Percentiles rank a stretch among this genome's conserved stretches.
These are phyloP conservation scores for Pyracantha coccinea DNA, from an alignment of 331 rosid species.

Conservation along the genomic window DNA sequence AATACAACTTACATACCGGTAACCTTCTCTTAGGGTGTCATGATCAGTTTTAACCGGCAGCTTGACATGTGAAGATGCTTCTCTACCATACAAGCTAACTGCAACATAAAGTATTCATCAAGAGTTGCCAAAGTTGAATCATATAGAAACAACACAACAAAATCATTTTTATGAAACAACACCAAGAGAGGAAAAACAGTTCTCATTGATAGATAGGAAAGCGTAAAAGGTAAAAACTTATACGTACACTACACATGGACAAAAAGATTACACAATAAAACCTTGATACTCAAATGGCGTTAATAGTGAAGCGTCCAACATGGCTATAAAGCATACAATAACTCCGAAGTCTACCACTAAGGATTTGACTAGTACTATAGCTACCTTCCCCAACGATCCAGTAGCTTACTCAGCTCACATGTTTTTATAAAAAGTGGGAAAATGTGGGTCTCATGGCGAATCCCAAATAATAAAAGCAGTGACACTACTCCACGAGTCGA, in stretches of 20 bases:
- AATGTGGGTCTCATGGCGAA: too few species aligned
- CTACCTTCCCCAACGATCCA: background rate
- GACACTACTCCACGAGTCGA: too few species aligned
- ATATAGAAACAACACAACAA: background rate
- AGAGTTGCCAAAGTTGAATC: background rate
- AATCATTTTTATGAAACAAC: background rate
- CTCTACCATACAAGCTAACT: constrained; percentile 72
- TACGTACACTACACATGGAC: background rate
- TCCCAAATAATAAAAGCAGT: too few species aligned
- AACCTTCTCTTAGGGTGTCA: constrained; percentile 85
- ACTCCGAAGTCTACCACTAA: background rate
- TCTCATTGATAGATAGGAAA: background rate
- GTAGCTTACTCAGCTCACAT: background rate
- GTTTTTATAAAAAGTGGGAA: background rate
- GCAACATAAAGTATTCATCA: constrained; percentile 15
- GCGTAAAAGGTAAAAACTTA: background rate
- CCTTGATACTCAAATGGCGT: background rate
- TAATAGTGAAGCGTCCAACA: background rate
- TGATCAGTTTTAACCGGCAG: constrained; percentile 84
- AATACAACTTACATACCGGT: constrained; percentile 34
- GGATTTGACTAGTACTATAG: background rate
- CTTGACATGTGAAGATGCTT: constrained; percentile 31
- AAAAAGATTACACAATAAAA: background rate
- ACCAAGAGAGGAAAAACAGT: background rate
- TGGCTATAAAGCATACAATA: background rate